Base-by-base conservation (phyloP, 257 asterid species). In the Cruciata laevipes region DNA sequence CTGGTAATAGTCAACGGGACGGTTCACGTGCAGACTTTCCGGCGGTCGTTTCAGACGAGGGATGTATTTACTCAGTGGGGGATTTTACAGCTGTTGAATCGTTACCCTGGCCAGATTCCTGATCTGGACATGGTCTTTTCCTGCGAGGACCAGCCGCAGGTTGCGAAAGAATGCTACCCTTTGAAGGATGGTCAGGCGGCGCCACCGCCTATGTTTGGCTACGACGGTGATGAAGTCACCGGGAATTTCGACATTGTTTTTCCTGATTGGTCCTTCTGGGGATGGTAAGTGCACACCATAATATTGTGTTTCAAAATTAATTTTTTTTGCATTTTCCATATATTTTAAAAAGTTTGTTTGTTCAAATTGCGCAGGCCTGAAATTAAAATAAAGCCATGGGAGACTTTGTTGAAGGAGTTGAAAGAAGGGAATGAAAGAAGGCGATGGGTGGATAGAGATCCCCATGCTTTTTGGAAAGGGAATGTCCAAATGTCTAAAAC, bases 391-490 rank as follows among this genome's bases (percentile, higher is more conserved):
- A 92, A 85, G 74, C 95, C 99, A 3, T 93, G 99, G 99, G 85
- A 70, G 64, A 49, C 33, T 4, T 65, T 88, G 79, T 69, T 74
- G 0, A 71, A 78, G 82, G 95, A 86, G 12, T 33, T 93, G 31
- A 75, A 70, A 69, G 81, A 83, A 72, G 99, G 95, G 68, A 93
- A 80, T 61, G 59, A 38, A 69, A 78, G 81, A 82, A 79, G 52
- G 4, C 76, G 37, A 63, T 93, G 99, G 99, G 71, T 70, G 0
- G 92, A 84, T 9, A 80, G 97, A 75, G 97, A 88, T 71, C 88
- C 92, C 3, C 71, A 84, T 73, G 96, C 99, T 65, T 90, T 77
- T 59, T 93, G 99, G 99, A 93, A 88, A 56, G 99, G 97, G 44
- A 90, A 85, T 72, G 88, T 86, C 0, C 1, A 1, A 0, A 89